These are phyloP conservation scores for Tetracladium setigerum DNA, from an alignment of 495 filamentous ascomycete species.

Conservation along the genomic window DNA sequence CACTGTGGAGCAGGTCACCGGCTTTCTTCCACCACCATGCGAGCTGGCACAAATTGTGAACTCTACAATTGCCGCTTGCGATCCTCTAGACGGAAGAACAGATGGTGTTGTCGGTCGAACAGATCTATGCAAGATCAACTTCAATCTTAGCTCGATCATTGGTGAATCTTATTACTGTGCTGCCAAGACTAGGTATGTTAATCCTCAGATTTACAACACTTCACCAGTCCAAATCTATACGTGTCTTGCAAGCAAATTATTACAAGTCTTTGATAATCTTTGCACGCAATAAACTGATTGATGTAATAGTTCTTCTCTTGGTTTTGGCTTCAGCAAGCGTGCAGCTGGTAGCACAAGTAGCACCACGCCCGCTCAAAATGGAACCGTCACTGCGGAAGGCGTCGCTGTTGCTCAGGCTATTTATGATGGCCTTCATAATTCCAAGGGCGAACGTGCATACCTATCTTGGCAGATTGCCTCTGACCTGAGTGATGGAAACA, in stretches of 20 bases:
- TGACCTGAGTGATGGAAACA: constrained; percentile 32
- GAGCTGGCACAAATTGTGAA: constrained; percentile 44
- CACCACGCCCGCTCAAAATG: constrained; percentile 31
- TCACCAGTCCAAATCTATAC: too few relatives aligned
- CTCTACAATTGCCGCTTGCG: constrained; percentile 42
- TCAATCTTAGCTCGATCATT: constrained; percentile 37
- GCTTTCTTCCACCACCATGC: constrained; percentile 44
- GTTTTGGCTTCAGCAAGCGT: constrained; percentile 13
- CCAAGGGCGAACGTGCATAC: constrained; percentile 34
- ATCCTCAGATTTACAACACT: too few relatives aligned
- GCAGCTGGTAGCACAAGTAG: constrained; percentile 12
- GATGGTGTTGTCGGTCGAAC: constrained; percentile 46
- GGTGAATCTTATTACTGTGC: constrained; percentile 44
- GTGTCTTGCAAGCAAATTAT: too few relatives aligned
- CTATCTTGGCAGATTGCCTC: constrained; percentile 37
- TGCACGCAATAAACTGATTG: too few relatives aligned
- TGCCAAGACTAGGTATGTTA: too few relatives aligned
- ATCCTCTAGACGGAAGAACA: constrained; percentile 41
- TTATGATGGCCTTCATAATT: constrained; percentile 36
- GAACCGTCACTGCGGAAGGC: constrained; percentile 33
- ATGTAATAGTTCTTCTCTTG: constrained; percentile 14
- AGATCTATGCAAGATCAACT: constrained; percentile 43
- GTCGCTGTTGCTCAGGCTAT: constrained; percentile 33
- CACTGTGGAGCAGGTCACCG: constrained; percentile 34
- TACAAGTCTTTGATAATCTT: too few relatives aligned